phyloP scores from a whole-genome alignment of 805 yeast species.

The Cyberlindnera lachancei region DNA sequence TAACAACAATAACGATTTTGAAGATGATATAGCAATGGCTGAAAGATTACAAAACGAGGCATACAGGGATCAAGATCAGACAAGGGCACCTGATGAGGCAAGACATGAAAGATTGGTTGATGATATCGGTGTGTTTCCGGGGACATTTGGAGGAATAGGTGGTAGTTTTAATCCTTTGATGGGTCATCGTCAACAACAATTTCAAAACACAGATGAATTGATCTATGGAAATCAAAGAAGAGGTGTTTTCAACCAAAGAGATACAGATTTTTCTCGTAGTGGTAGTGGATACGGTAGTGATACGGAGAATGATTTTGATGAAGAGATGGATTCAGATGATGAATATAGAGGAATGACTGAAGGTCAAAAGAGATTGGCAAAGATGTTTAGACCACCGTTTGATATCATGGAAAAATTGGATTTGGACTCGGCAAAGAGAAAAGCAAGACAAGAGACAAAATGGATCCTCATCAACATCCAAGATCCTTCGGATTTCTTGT shows the following conservation, averaged over 20 bases:
- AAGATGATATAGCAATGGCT: constrained; percentile 47
- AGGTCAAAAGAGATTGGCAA: constrained; percentile 66
- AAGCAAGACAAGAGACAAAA: constrained; percentile 56
- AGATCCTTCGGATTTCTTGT: constrained; percentile 74
- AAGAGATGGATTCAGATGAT: constrained; percentile 28
- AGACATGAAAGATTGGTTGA: constrained; percentile 72
- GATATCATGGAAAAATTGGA: constrained; percentile 67
- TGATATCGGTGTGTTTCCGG: constrained; percentile 29
- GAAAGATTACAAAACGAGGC: constrained; percentile 57
- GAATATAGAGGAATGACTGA: constrained; percentile 18
- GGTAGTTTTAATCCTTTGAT: constrained; percentile 20
- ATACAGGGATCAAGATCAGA: constrained; percentile 31
- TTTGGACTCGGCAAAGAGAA: constrained; percentile 63
- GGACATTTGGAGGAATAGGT: constrained; percentile 31
- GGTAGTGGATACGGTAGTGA: constrained; percentile 24
- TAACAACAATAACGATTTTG: constrained; percentile 1
- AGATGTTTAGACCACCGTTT: constrained; percentile 87
- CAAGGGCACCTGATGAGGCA: constrained; percentile 70
- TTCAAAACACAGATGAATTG: constrained; percentile 5
- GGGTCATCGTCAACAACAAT: too few relatives aligned
- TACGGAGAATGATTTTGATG: constrained; percentile 20
- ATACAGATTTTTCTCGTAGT: too few relatives aligned
- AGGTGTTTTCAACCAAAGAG: constrained; percentile 29
- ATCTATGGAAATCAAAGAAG: constrained; percentile 28
- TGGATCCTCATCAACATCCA: constrained; percentile 90